Evolutionary conservation across 306 rosid genomes (phyloP).

Genomic region (Spatholobus suberectus): DNA sequence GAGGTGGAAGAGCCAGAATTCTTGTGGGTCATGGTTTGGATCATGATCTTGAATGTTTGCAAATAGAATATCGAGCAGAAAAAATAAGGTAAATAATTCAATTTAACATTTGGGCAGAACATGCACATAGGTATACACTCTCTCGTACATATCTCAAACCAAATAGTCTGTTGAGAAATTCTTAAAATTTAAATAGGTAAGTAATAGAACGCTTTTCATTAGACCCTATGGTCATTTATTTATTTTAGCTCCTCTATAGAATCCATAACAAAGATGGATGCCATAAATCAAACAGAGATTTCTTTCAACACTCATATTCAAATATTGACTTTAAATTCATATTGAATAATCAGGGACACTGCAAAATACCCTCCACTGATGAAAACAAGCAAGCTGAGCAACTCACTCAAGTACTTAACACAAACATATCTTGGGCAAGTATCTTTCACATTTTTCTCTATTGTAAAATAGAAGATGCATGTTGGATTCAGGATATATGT

Average conservation of each 20-base stretch:
- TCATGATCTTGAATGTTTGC: constrained; percentile 84
- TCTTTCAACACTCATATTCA: background rate
- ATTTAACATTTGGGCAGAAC: background rate
- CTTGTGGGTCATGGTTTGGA: constrained; percentile 91
- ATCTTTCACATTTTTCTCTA: background rate
- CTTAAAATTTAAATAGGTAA: background rate
- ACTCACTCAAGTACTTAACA: constrained; percentile 88
- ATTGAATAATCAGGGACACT: constrained; percentile 70
- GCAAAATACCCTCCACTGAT: constrained; percentile 95
- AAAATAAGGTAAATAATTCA: constrained; percentile 64
- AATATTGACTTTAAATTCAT: background rate
- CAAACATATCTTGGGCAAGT: constrained; percentile 92
- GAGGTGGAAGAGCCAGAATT: constrained; percentile 73
- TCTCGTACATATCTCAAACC: background rate
- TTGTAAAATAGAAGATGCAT: background rate
- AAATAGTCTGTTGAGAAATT: background rate
- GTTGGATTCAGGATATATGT: background rate
- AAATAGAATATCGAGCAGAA: constrained; percentile 65
- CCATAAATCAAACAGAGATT: background rate
- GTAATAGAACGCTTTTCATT: background rate
- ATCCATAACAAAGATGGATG: background rate
- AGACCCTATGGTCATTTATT: background rate
- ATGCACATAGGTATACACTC: background rate
- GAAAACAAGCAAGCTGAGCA: constrained; percentile 97
- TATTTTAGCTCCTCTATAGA: background rate